Percentiles rank a stretch among this genome's conserved stretches.
These are phyloP conservation scores for Globisporangium echinulatum DNA, from an alignment of 352 stramenopile genomes.

Conservation along the genomic window DNA sequence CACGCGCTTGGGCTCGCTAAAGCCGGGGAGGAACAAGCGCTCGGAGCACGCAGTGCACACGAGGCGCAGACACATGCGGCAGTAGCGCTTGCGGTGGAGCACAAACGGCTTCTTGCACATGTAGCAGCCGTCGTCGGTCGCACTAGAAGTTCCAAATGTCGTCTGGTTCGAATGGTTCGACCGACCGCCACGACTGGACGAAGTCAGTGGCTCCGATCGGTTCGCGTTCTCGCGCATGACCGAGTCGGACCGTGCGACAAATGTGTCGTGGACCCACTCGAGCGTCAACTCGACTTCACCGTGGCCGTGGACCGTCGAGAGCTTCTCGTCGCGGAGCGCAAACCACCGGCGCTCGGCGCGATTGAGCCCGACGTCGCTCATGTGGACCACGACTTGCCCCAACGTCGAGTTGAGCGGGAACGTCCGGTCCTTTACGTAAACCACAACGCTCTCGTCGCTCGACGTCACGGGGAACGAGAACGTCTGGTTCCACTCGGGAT, in stretches of 20 bases:
- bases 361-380: conserved; percentile 79
- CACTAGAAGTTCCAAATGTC: conserved; percentile 2
- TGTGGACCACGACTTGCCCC: conserved; percentile 63
- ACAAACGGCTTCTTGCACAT: conserved; percentile 79
- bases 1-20: conserved; percentile 83
- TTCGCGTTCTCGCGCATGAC: conserved; percentile 76
- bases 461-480: conserved; percentile 85
- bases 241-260: conserved; percentile 82
- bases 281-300: conserved; percentile 86
- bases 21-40: conserved; percentile 77
- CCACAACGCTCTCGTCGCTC: conserved; percentile 54
- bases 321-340: conserved; percentile 65
- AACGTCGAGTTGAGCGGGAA: conserved; percentile 77
- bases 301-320: conserved; percentile 53
- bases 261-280: conserved; percentile 87
- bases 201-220: conserved; percentile 12
- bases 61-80: conserved; percentile 79
- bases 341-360: conserved; percentile 78
- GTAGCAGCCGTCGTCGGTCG: conserved; percentile 62
- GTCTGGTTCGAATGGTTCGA: conserved; percentile 13
- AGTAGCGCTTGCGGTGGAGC: conserved; percentile 73
- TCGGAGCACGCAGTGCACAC: conserved; percentile 86
- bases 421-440: conserved; percentile 66
- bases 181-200: conserved; percentile 15
- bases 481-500: conserved; percentile 87